Percentiles rank a stretch among this genome's conserved stretches.
Evolutionary conservation across 805 yeast genomes (phyloP).

Genomic region (Candida lessepsii): DNA sequence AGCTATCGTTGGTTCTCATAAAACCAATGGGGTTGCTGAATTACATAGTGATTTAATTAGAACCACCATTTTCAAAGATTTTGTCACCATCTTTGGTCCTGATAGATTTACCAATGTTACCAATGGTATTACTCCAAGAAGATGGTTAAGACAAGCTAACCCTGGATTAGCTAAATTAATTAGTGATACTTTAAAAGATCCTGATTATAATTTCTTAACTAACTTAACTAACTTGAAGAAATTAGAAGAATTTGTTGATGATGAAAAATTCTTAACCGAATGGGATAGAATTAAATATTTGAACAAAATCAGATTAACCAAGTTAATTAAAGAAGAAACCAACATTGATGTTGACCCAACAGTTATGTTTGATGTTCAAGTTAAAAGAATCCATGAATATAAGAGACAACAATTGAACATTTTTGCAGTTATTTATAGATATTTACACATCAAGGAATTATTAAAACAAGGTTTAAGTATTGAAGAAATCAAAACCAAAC

Average conservation of each 20-base stretch:
- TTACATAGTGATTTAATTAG: slow-evolving; percentile 87
- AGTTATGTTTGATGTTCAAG: slow-evolving; percentile 86
- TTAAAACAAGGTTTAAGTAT: slow-evolving; percentile 46
- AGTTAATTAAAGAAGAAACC: slow-evolving; percentile 61
- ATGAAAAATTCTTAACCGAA: slow-evolving; percentile 58
- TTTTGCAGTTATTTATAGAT: slow-evolving; percentile 84
- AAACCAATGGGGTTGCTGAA: slow-evolving; percentile 95
- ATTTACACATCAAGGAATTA: slow-evolving; percentile 69
- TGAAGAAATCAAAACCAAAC: slow-evolving; percentile 54
- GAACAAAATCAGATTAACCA: slow-evolving; percentile 69
- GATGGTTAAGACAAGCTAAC: slow-evolving; percentile 94
- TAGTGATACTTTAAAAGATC: slow-evolving; percentile 64
- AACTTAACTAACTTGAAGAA: slow-evolving; percentile 66
- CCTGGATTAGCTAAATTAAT: slow-evolving; percentile 77
- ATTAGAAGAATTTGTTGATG: slow-evolving; percentile 65
- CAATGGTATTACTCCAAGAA: slow-evolving; percentile 93
- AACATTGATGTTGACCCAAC: slow-evolving; percentile 67
- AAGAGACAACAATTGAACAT: slow-evolving; percentile 93
- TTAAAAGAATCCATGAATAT: slow-evolving; percentile 92
- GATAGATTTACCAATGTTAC: slow-evolving; percentile 90
- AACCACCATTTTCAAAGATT: slow-evolving; percentile 87
- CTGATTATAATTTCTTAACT: slow-evolving; percentile 61
- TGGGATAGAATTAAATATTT: slow-evolving; percentile 73
- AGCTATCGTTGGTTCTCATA: slow-evolving; percentile 90
- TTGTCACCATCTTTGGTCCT: slow-evolving; percentile 76